These are phyloP conservation scores for Tetrapyrgos nigripes DNA, from an alignment of 1,284 basidiomycete species.

Conservation along the genomic window DNA sequence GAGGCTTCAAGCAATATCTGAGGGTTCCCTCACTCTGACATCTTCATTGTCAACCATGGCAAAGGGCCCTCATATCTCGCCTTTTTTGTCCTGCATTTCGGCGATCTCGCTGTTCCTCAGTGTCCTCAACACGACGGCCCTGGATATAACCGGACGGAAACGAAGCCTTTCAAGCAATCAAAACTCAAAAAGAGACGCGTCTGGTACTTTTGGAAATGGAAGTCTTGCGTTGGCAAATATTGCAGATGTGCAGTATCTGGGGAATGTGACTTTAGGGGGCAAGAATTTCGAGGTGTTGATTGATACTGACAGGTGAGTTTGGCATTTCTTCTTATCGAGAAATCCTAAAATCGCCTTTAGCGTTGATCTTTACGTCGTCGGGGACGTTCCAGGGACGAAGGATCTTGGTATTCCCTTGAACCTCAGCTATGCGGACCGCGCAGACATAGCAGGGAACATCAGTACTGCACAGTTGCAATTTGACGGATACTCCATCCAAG, in stretches of 20 bases:
- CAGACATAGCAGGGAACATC: not conserved
- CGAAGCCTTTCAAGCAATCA: too few relatives aligned
- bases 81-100: too few relatives aligned
- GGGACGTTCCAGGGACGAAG: not conserved
- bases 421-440: not conserved
- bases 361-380: not conserved
- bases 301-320: conserved; percentile 9
- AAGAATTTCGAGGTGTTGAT: not conserved
- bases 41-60: too few relatives aligned
- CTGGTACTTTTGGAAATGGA: not conserved
- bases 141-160: too few relatives aligned
- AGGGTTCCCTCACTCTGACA: too few relatives aligned
- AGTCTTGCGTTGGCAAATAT: not conserved
- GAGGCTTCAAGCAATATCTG: too few relatives aligned
- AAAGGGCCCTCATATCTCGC: too few relatives aligned
- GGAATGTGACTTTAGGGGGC: conserved; percentile 5
- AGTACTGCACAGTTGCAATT: not conserved
- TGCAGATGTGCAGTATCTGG: not conserved
- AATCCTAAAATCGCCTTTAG: not conserved
- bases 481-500: not conserved
- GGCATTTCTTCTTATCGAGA: not conserved
- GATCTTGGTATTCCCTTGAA: not conserved
- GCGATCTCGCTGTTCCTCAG: too few relatives aligned
- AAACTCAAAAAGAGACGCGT: not conserved
- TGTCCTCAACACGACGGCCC: too few relatives aligned